phyloP scores from a whole-genome alignment of 495 filamentous ascomycete genomes.

The Penicillium bialowiezense region DNA sequence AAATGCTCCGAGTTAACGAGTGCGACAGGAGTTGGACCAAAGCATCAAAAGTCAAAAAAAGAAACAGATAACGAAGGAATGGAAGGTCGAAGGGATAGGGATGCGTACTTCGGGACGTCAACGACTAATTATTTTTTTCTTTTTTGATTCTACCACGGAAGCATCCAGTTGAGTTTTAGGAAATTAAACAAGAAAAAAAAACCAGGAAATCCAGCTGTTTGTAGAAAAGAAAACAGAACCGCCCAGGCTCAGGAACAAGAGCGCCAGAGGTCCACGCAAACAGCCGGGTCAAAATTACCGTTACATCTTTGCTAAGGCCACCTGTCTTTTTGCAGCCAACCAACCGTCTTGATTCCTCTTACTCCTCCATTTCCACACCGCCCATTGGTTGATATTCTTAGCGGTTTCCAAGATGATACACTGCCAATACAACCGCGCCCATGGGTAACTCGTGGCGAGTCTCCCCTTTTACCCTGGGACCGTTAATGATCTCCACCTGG shows the following conservation, averaged over 20 bases:
- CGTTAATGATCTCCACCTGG: not conserved
- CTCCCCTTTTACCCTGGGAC: constrained; percentile 9
- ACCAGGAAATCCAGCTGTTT: not conserved
- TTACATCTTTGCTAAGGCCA: constrained; percentile 16
- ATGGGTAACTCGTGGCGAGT: constrained; percentile 20
- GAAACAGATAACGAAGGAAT: constrained; percentile 34
- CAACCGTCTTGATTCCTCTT: not conserved
- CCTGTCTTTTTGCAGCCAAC: constrained; percentile 10
- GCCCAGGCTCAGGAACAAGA: not conserved
- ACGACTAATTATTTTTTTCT: constrained; percentile 3
- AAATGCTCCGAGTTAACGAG: constrained; percentile 19
- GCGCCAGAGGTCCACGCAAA: not conserved
- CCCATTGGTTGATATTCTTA: not conserved
- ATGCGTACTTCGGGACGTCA: constrained; percentile 18
- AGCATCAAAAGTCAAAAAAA: constrained; percentile 10
- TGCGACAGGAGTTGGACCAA: constrained; percentile 20
- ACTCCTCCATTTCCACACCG: not conserved
- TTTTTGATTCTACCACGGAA: not conserved
- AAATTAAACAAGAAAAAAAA: not conserved
- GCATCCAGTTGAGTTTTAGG: not conserved
- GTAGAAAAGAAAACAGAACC: not conserved
- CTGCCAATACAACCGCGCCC: not conserved
- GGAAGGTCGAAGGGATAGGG: constrained; percentile 18
- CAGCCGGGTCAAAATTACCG: constrained; percentile 1
- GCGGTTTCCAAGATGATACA: not conserved